phyloP scores from a whole-genome alignment of 2,329 filamentous ascomycete species.

The Epichloe baconii region DNA sequence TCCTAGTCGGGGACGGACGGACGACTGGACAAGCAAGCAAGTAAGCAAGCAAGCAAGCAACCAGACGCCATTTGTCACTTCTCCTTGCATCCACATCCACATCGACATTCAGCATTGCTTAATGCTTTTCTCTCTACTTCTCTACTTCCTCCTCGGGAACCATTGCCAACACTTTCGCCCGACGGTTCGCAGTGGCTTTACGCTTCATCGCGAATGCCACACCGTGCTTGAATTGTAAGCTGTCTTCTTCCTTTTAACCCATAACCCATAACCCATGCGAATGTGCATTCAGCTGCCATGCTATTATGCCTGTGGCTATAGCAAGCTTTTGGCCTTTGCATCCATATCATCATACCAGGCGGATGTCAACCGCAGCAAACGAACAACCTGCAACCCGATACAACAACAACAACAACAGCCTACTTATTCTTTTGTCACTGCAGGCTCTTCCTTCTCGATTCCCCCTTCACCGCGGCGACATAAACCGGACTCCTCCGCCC shows the following conservation, averaged over 20 bases:
- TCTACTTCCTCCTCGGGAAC: neutral
- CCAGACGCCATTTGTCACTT: slow-evolving; percentile 3
- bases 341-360: neutral
- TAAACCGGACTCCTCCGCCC: neutral
- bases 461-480: neutral
- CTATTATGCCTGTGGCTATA: no score
- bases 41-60: neutral
- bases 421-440: neutral
- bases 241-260: neutral
- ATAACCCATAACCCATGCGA: neutral
- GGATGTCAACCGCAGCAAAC: neutral
- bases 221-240: slow-evolving; percentile 16
- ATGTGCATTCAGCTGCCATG: neutral
- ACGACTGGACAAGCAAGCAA: neutral
- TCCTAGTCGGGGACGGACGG: neutral
- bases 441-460: neutral
- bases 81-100: slow-evolving; percentile 6
- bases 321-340: neutral
- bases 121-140: slow-evolving; percentile 8
- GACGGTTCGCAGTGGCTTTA: slow-evolving; percentile 4
- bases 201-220: slow-evolving; percentile 15
- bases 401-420: neutral
- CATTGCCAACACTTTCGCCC: neutral
- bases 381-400: neutral
- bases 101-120: slow-evolving; percentile 16